phyloP scores from a whole-genome alignment of 371 early-diverging fungal species.

The Haplosporangium sp. region DNA sequence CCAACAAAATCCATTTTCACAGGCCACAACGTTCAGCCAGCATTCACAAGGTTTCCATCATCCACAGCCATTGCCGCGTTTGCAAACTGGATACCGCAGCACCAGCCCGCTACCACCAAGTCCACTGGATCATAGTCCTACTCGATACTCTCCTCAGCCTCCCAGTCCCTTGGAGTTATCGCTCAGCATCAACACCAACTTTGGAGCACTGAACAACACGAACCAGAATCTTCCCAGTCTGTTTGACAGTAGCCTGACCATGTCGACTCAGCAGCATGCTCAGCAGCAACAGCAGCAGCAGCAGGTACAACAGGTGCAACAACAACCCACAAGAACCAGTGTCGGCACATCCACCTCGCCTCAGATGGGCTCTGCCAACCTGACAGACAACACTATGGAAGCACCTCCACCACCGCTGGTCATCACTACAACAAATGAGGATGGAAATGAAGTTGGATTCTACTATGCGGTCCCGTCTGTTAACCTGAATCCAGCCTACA shows the following conservation, averaged over 20 bases:
- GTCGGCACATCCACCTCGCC: conserved; percentile 45
- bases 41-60: conserved; percentile 27
- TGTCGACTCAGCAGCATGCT: conserved; percentile 27
- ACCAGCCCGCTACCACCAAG: conserved; percentile 33
- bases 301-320: conserved; percentile 16
- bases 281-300: conserved; percentile 15
- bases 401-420: conserved; percentile 38
- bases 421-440: conserved; percentile 50
- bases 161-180: conserved; percentile 47
- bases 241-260: conserved; percentile 33
- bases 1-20: conserved; percentile 18
- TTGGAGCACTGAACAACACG: conserved; percentile 21
- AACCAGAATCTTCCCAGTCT: conserved; percentile 43
- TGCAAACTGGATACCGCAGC: conserved; percentile 31
- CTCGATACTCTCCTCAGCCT: conserved; percentile 35
- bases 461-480: conserved; percentile 47
- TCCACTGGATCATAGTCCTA: conserved; percentile 28
- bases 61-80: conserved; percentile 5
- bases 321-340: conserved; percentile 13
- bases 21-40: conserved; percentile 1
- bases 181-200: conserved; percentile 36
- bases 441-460: conserved; percentile 47
- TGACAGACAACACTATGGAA: neutral
- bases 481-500: conserved; percentile 40
- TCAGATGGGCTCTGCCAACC: conserved; percentile 21